Percentiles rank a stretch among this genome's conserved stretches.
Conservation (phyloP, 768 basidiomycete species). For the Chalciporus piperatus region DNA sequence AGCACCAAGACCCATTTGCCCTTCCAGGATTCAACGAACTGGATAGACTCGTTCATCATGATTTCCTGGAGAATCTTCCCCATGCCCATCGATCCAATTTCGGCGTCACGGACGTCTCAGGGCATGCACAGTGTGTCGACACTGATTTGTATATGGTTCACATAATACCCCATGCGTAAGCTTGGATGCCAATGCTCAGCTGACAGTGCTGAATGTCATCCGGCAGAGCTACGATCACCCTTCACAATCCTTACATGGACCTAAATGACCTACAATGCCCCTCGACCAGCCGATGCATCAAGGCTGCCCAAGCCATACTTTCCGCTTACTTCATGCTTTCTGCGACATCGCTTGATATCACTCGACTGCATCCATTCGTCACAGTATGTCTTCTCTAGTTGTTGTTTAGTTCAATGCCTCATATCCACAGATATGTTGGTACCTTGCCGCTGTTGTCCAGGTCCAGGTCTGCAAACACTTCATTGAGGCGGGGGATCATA, state of each 20-base stretch:
- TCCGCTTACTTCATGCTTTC: slow-evolving; percentile 73
- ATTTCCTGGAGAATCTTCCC: slow-evolving; percentile 72
- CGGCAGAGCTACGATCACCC: slow-evolving; percentile 77
- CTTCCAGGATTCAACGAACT: slow-evolving; percentile 66
- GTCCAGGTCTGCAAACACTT: slow-evolving; percentile 84
- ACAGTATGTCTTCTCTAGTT: slow-evolving; percentile 49
- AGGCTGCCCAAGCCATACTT: slow-evolving; percentile 72
- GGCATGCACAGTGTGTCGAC: slow-evolving; percentile 58
- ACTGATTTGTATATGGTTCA: slow-evolving; percentile 88
- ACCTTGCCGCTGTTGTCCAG: slow-evolving; percentile 83
- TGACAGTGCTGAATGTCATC: slow-evolving; percentile 11
- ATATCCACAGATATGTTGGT: slow-evolving; percentile 76
- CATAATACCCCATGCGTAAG: slow-evolving; percentile 81
- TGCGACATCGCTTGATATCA: slow-evolving; percentile 80
- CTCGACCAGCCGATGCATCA: slow-evolving; percentile 70
- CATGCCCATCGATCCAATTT: slow-evolving; percentile 60
- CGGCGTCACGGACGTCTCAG: slow-evolving; percentile 58
- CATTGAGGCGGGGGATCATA: slow-evolving; percentile 75
- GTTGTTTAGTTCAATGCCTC: slow-evolving; percentile 6
- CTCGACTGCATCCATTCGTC: slow-evolving; percentile 77
- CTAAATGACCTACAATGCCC: slow-evolving; percentile 61
- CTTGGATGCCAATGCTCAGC: slow-evolving; percentile 3
- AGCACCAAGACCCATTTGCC: slow-evolving; percentile 69
- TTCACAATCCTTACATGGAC: slow-evolving; percentile 82
- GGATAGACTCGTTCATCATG: slow-evolving; percentile 62